Conservation (phyloP, 257 asterid genomes). For the Haberlea rhodopensis region DNA sequence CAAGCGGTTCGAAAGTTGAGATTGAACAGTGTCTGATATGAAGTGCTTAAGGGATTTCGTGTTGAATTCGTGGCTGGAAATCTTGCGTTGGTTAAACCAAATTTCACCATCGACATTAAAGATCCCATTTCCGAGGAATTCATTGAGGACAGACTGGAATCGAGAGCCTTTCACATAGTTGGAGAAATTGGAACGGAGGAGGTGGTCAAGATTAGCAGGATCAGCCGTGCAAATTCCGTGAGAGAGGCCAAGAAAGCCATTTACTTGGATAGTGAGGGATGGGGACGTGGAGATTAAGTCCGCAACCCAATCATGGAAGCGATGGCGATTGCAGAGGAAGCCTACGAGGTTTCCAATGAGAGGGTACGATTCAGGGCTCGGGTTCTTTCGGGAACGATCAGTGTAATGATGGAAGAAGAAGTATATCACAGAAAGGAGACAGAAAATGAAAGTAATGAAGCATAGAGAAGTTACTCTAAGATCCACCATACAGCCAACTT, state of each 20-base stretch:
- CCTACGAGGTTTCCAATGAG: conserved; percentile 37
- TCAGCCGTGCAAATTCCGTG: conserved; percentile 40
- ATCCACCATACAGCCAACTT: conserved; percentile 18
- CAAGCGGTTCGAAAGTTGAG: conserved; percentile 27
- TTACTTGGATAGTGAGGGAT: conserved; percentile 39
- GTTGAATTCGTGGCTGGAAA: conserved; percentile 39
- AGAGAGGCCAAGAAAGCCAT: conserved; percentile 38
- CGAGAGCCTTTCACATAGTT: conserved; percentile 40
- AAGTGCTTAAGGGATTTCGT: conserved; percentile 36
- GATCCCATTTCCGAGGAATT: conserved; percentile 42
- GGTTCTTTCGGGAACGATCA: neutral
- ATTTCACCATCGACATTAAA: conserved; percentile 41
- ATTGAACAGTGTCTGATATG: conserved; percentile 33
- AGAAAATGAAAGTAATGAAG: conserved; percentile 7
- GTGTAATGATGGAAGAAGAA: conserved; percentile 8
- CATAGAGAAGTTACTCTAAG: neutral
- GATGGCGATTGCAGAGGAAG: conserved; percentile 35
- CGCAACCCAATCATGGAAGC: conserved; percentile 43
- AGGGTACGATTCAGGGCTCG: conserved; percentile 41
- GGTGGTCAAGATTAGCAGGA: conserved; percentile 32
- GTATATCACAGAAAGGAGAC: conserved; percentile 16
- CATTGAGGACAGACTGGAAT: conserved; percentile 28
- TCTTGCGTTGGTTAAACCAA: conserved; percentile 38
- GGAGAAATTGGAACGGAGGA: conserved; percentile 34
- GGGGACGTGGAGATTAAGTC: conserved; percentile 37